A percentile compares a stretch with the other conserved stretches of the same genome.
Conservation (phyloP, 2,329 filamentous ascomycete genomes). For the Xylogone sp. region DNA sequence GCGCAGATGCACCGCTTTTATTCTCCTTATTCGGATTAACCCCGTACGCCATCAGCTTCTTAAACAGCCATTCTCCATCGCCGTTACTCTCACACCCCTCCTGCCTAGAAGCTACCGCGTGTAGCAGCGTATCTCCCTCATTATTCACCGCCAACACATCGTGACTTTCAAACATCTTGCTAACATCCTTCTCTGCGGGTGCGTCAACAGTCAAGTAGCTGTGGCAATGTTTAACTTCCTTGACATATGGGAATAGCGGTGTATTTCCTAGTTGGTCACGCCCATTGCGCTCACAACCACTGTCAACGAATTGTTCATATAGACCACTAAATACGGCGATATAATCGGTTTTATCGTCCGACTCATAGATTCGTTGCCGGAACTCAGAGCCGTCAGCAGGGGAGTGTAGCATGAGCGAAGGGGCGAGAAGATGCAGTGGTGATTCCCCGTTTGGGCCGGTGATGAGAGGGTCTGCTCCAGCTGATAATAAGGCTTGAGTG, state of each 20-base stretch:
- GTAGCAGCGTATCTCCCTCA: conserved; percentile 25
- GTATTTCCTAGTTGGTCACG: conserved; percentile 3
- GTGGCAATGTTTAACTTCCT: background rate
- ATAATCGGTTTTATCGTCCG: no score
- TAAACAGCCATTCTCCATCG: conserved; percentile 16
- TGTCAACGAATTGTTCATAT: background rate
- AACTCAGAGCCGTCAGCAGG: no score
- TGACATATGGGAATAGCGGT: conserved; percentile 4
- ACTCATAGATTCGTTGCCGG: no score
- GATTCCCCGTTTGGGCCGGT: conserved; percentile 2
- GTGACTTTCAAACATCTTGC: conserved; percentile 3
- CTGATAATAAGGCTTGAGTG: background rate
- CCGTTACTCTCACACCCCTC: background rate
- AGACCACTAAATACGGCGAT: no score
- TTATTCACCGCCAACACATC: conserved; percentile 25
- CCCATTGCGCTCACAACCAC: background rate
- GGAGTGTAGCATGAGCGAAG: background rate
- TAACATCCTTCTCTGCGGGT: conserved; percentile 1
- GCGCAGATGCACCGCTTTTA: conserved; percentile 22
- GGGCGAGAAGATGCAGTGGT: conserved; percentile 1
- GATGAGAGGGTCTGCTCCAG: conserved; percentile 5
- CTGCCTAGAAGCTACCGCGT: conserved; percentile 20
- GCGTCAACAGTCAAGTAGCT: background rate
- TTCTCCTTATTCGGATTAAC: conserved; percentile 29
- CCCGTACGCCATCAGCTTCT: conserved; percentile 21